Percentiles rank a stretch among this genome's conserved stretches.
phyloP scores from a whole-genome alignment of 2,329 filamentous ascomycete species.

The Gremmenia infestans region DNA sequence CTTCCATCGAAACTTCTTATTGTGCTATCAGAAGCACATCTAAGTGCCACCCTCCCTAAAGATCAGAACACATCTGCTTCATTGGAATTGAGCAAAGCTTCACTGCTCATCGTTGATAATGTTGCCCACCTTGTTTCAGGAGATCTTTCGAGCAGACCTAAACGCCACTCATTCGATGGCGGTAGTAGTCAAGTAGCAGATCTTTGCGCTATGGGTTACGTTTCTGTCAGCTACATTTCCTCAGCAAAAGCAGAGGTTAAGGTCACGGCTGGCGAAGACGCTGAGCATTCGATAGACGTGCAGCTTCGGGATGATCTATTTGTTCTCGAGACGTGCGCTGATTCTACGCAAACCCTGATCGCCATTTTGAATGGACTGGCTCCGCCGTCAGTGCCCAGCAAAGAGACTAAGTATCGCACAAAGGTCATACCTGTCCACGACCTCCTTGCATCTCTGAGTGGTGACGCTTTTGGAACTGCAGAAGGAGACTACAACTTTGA shows the following conservation, averaged over 20 bases:
- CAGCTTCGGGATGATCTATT: slow-evolving; percentile 82
- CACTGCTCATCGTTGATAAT: slow-evolving; percentile 79
- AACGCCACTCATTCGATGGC: slow-evolving; percentile 29
- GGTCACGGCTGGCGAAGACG: slow-evolving; percentile 49
- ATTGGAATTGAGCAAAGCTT: slow-evolving; percentile 72
- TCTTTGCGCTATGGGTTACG: slow-evolving; percentile 66
- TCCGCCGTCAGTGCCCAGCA: slow-evolving; percentile 78
- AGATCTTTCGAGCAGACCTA: slow-evolving; percentile 9
- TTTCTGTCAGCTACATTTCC: slow-evolving; percentile 82
- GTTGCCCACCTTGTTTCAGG: slow-evolving; percentile 39
- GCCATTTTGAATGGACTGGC: slow-evolving; percentile 71
- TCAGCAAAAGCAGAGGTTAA: slow-evolving; percentile 67
- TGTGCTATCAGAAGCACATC: slow-evolving; percentile 70
- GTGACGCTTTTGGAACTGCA: slow-evolving; percentile 68
- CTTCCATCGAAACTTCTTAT: slow-evolving; percentile 71
- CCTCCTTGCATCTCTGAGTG: slow-evolving; percentile 83
- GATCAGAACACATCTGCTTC: slow-evolving; percentile 58
- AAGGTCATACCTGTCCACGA: slow-evolving; percentile 81
- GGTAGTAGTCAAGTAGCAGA: slow-evolving; percentile 45
- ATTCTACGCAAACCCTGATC: slow-evolving; percentile 91
- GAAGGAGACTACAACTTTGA: slow-evolving; percentile 60
- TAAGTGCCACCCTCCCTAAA: slow-evolving; percentile 63
- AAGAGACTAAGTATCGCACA: slow-evolving; percentile 80
- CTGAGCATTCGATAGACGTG: slow-evolving; percentile 66
- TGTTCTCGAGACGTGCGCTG: slow-evolving; percentile 90